Evolutionary conservation across 2,329 filamentous ascomycete species (phyloP).

Genomic region (Clonostachys solani): DNA sequence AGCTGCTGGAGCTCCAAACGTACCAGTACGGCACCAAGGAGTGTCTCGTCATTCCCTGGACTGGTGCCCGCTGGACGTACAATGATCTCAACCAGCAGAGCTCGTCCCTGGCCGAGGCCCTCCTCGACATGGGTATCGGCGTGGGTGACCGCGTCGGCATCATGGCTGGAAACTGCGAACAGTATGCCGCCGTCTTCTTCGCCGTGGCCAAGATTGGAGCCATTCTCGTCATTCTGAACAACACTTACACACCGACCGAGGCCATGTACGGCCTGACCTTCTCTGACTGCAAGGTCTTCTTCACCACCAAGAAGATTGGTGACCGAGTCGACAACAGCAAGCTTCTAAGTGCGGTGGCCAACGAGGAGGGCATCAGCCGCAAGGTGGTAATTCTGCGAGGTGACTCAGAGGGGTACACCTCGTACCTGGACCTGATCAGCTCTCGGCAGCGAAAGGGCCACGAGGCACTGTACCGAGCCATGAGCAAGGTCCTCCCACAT

Average conservation of each 20-base stretch:
- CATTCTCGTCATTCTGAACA: slow-evolving; percentile 74
- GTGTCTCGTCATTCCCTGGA: slow-evolving; percentile 72
- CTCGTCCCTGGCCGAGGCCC: slow-evolving; percentile 56
- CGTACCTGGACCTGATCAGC: slow-evolving; percentile 55
- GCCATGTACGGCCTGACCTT: slow-evolving; percentile 68
- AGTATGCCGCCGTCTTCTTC: slow-evolving; percentile 77
- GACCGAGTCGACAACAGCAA: slow-evolving; percentile 53
- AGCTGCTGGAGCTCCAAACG: slow-evolving; percentile 68
- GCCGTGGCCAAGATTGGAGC: slow-evolving; percentile 63
- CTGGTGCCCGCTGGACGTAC: slow-evolving; percentile 70
- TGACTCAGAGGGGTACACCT: slow-evolving; percentile 45
- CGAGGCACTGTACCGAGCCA: slow-evolving; percentile 45
- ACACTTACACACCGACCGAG: slow-evolving; percentile 74
- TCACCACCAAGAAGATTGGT: slow-evolving; percentile 67
- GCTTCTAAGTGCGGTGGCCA: slow-evolving; percentile 50
- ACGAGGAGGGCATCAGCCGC: slow-evolving; percentile 22
- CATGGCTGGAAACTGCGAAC: slow-evolving; percentile 74
- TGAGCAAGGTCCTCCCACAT: slow-evolving; percentile 53
- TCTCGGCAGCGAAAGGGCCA: slow-evolving; percentile 43
- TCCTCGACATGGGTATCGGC: slow-evolving; percentile 62
- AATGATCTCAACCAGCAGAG: slow-evolving; percentile 59
- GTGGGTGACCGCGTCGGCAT: slow-evolving; percentile 69
- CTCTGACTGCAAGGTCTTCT: slow-evolving; percentile 68
- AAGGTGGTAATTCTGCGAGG: slow-evolving; percentile 59
- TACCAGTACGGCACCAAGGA: slow-evolving; percentile 61